Conservation (phyloP, 768 basidiomycete genomes). For the Cytidiella melzeri region DNA sequence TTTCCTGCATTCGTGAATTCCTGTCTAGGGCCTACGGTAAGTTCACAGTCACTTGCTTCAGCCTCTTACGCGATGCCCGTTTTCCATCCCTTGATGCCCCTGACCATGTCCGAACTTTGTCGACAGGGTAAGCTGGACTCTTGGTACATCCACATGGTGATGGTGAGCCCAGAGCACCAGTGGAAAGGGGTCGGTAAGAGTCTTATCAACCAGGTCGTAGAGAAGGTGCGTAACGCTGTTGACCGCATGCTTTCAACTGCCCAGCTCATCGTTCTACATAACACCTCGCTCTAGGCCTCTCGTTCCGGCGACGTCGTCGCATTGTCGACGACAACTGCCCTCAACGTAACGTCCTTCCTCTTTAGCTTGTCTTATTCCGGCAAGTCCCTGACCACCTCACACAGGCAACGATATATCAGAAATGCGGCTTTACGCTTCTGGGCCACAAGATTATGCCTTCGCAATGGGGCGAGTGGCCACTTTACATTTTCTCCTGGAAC, state of each 20-base stretch:
- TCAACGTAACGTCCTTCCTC: conserved; percentile 8
- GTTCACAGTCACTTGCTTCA: neutral
- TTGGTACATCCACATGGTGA: conserved; percentile 15
- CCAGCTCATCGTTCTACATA: neutral
- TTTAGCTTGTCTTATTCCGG: neutral
- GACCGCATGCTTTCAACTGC: neutral
- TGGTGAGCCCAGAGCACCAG: conserved; percentile 6
- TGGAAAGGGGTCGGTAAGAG: conserved; percentile 6
- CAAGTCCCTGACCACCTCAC: neutral
- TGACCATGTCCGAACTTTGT: too few species aligned
- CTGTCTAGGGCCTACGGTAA: conserved; percentile 12
- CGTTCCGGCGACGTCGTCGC: conserved; percentile 5
- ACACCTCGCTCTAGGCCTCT: neutral
- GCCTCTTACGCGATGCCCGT: too few species aligned
- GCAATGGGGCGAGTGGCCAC: conserved; percentile 16
- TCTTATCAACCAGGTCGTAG: conserved; percentile 4
- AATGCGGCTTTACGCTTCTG: conserved; percentile 6
- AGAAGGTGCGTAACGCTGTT: conserved; percentile 1
- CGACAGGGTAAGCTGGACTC: conserved; percentile 10
- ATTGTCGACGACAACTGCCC: conserved; percentile 10
- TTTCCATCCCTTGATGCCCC: neutral
- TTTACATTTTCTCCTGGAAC: conserved; percentile 11
- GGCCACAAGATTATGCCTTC: conserved; percentile 11
- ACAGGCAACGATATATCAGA: conserved; percentile 12
- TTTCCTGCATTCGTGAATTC: conserved; percentile 13